These are phyloP conservation scores for Irpex rosettiformis DNA, from an alignment of 1,284 basidiomycete species.

Conservation along the genomic window DNA sequence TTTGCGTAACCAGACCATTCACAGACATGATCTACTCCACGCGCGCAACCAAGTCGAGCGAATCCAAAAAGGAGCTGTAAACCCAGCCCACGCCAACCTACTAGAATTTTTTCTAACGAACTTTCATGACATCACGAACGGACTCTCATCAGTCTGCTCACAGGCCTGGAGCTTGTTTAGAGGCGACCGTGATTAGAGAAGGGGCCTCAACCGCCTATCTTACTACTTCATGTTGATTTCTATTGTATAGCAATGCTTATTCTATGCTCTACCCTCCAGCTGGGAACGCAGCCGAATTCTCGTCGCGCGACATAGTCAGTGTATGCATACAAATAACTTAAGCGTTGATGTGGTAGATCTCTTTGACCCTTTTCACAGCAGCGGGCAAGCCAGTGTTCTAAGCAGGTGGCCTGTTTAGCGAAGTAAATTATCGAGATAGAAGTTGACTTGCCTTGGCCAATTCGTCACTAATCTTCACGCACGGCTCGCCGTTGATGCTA, in stretches of 20 bases:
- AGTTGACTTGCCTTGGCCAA: constrained; percentile 63
- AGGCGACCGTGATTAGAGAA: constrained; percentile 1
- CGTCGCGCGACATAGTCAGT: no score
- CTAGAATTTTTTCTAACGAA: constrained; percentile 5
- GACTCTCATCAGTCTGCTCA: constrained; percentile 16
- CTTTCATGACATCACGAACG: constrained; percentile 3
- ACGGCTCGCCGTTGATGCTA: constrained; percentile 68
- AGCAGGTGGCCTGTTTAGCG: neutral
- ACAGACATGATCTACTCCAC: constrained; percentile 80
- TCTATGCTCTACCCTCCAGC: neutral
- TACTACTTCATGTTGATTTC: neutral
- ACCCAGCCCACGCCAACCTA: neutral
- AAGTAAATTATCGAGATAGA: neutral
- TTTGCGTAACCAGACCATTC: constrained; percentile 55
- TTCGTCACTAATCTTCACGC: constrained; percentile 93
- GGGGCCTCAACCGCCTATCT: constrained; percentile 4
- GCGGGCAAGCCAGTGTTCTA: constrained; percentile 35
- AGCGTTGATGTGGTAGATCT: constrained; percentile 13
- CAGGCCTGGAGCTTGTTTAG: neutral
- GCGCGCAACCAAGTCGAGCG: constrained; percentile 33
- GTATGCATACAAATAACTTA: neutral
- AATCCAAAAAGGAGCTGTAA: constrained; percentile 34
- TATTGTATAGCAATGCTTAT: neutral
- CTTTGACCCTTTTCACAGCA: constrained; percentile 14
- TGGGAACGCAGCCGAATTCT: neutral